phyloP scores from a whole-genome alignment of 768 basidiomycete species.

The Crassisporium funariophilum region DNA sequence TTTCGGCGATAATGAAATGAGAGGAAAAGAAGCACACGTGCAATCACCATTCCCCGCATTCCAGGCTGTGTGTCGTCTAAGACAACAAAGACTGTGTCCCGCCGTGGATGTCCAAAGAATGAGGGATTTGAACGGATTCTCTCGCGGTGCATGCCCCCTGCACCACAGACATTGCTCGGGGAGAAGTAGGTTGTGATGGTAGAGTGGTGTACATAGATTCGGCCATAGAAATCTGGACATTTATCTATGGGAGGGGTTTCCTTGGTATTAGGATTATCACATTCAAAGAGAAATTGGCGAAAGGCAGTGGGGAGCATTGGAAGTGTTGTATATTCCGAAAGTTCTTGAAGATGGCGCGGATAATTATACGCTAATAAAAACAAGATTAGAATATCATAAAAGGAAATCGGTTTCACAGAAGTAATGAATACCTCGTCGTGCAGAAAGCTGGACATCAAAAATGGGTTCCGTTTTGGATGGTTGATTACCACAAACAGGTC shows the following conservation, averaged over 20 bases:
- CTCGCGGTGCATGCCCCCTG: conserved; percentile 15
- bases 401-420: no score
- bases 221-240: neutral
- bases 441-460: no score
- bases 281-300: neutral
- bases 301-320: neutral
- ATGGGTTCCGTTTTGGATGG: no score
- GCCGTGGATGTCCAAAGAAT: conserved; percentile 2
- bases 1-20: conserved; percentile 18
- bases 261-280: neutral
- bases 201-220: conserved; percentile 1
- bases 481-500: no score
- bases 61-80: conserved; percentile 8
- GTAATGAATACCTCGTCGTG: no score
- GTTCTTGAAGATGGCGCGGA: no score
- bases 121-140: conserved; percentile 14
- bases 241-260: neutral
- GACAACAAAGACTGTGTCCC: conserved; percentile 13
- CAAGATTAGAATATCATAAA: no score
- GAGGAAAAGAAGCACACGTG: conserved; percentile 26
- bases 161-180: conserved; percentile 12
- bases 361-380: no score
- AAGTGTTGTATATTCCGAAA: no score
- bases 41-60: conserved; percentile 28
- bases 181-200: conserved; percentile 17